phyloP scores from a whole-genome alignment of 176 grass and related monocot species.

The Aechmea fasciata region DNA sequence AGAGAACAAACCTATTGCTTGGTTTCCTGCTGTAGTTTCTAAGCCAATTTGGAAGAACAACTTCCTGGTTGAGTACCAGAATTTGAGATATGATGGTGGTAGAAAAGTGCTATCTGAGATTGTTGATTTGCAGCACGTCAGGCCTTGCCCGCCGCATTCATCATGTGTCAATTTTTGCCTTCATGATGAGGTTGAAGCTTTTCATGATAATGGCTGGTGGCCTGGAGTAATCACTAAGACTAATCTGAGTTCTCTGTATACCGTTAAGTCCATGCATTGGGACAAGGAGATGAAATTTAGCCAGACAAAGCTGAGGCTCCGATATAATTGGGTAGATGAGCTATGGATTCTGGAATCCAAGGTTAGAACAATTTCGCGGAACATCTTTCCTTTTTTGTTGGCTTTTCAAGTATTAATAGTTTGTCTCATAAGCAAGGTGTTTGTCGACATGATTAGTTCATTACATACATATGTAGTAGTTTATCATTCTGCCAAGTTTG shows the following conservation, averaged over 20 bases:
- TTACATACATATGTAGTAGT: too few species aligned
- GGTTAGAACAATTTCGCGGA: conserved; percentile 12
- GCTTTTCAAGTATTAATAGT: too few species aligned
- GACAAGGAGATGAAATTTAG: conserved; percentile 40
- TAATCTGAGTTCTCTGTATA: conserved; percentile 24
- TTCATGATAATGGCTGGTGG: conserved; percentile 51
- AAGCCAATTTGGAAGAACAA: conserved; percentile 60
- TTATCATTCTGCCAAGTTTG: not conserved
- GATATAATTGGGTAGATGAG: conserved; percentile 38
- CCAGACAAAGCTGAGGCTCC: conserved; percentile 41
- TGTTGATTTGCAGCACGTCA: conserved; percentile 45
- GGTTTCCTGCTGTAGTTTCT: conserved; percentile 41
- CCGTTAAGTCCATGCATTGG: conserved; percentile 31
- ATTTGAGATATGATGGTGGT: conserved; percentile 9
- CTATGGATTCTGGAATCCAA: conserved; percentile 38
- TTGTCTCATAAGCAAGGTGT: too few species aligned
- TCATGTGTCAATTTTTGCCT: conserved; percentile 33
- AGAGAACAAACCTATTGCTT: conserved; percentile 32
- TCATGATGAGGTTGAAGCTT: conserved; percentile 56
- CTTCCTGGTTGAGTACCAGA: conserved; percentile 48
- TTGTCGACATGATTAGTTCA: too few species aligned
- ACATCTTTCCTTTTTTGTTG: not conserved
- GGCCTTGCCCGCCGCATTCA: conserved; percentile 32
- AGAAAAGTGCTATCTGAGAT: conserved; percentile 29
- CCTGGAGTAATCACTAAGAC: conserved; percentile 37